Conservation (phyloP, 345 rosid genomes). For the Populus pruinosa region DNA sequence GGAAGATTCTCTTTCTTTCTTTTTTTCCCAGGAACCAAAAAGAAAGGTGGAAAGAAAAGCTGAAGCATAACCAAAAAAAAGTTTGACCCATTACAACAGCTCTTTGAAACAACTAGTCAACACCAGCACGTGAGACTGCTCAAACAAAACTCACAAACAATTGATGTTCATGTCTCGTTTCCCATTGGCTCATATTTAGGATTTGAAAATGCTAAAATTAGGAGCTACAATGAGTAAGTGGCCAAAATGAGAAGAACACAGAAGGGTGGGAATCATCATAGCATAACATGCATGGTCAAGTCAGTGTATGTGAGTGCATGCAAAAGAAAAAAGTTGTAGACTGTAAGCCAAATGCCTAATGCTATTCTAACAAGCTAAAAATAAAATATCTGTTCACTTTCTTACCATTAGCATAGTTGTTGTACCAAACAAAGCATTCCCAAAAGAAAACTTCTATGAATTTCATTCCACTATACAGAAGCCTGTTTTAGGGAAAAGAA, state of each 20-base stretch:
- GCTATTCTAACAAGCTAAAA: neutral
- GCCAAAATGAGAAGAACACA: neutral
- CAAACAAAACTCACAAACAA: neutral
- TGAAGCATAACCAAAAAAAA: neutral
- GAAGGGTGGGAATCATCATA: neutral
- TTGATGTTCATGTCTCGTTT: neutral
- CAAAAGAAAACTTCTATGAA: neutral
- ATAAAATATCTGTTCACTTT: neutral
- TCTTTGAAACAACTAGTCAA: neutral
- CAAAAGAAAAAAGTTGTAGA: neutral
- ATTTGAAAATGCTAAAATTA: neutral
- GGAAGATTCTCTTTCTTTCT: neutral
- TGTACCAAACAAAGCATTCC: neutral
- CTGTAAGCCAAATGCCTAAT: neutral
- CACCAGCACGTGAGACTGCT: neutral
- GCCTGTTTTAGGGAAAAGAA: neutral
- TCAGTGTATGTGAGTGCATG: neutral
- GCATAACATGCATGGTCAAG: neutral
- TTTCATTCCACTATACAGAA: neutral
- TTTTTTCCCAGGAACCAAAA: neutral
- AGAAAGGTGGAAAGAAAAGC: neutral
- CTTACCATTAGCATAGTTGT: neutral
- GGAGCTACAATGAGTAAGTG: neutral
- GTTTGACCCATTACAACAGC: neutral
- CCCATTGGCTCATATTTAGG: neutral